Evolutionary conservation across 352 stramenopile genomes (phyloP), one percentile per base, ranked within the genome.

Genomic region (Peronospora destructor): DNA sequence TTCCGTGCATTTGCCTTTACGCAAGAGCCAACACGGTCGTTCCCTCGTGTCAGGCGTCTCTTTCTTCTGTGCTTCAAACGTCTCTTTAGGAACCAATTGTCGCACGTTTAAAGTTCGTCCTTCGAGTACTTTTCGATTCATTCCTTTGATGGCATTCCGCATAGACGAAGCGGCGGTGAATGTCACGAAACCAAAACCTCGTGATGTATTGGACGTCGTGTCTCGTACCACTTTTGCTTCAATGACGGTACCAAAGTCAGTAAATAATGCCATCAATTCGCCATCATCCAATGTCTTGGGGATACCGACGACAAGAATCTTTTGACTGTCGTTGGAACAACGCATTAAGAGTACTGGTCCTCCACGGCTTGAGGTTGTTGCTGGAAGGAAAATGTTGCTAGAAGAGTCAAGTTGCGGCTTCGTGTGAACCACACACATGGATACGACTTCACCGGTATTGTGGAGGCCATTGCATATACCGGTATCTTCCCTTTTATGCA

Each of bases 291-390:
- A 37, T 0, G 65, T 84, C 67, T 87, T 87, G 41, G 76, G 60
- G 44, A 93, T 83, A 23, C 81, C 78, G 38, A 87, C 77, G 23
- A 87, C 77, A 64, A 93, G 87, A 36, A 93, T 64, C 77, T 93
- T 93, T 60, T 86, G 77, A 42, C 68, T 85, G 61, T 88, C 78
- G 53, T 90, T 88, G 21, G 73, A 21, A 21, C 79, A 21, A 21
- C 79, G 61, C 74, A 83, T 88, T 8, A 30, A 34, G 11, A 6
- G 9, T 11, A 30, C 4, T 30, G 19, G 19, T 21, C n/a, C n/a
- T n/a, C n/a, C 1, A 21, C 19, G 19, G 19, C 19, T 21, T 21
- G 19, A 21, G 19, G 19, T 21, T n/a, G n/a, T n/a, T n/a, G n/a
- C n/a, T n/a, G 19, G 19, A 3, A 21, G 19, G 19, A 21, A n/a